Evolutionary conservation across 257 asterid species (phyloP).

Genomic region (Ilex aquifolium): DNA sequence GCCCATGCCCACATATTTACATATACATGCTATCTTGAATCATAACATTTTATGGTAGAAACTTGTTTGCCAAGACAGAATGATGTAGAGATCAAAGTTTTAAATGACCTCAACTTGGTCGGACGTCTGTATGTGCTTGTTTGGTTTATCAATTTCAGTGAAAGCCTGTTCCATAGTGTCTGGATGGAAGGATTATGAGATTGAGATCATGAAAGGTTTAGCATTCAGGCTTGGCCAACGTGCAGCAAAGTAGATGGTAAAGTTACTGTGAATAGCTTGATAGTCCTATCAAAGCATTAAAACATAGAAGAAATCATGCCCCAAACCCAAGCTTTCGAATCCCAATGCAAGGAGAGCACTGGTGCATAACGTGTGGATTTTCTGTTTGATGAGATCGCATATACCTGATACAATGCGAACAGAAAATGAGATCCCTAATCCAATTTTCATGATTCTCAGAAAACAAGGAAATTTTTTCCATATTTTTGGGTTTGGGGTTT

Average conservation of each 20-base stretch:
- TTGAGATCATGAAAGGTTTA: neutral
- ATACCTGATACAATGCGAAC: slow-evolving; percentile 9
- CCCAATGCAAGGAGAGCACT: slow-evolving; percentile 11
- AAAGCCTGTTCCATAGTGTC: no score
- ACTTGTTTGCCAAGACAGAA: no score
- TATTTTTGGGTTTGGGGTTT: no score
- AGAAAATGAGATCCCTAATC: neutral
- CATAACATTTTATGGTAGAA: neutral
- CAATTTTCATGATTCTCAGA: neutral
- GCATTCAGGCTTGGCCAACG: neutral
- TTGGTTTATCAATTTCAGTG: no score
- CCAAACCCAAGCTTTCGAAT: slow-evolving; percentile 14
- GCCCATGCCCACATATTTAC: slow-evolving; percentile 5
- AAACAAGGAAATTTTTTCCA: neutral
- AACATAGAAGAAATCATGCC: slow-evolving; percentile 17
- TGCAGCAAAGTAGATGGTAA: neutral
- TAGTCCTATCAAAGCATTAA: slow-evolving; percentile 9
- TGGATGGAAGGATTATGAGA: no score
- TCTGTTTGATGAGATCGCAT: slow-evolving; percentile 7
- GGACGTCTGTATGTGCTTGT: no score
- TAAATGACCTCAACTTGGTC: no score
- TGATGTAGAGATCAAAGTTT: no score
- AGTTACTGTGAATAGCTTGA: neutral
- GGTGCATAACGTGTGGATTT: slow-evolving; percentile 2
- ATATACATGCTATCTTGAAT: neutral